Base-by-base conservation (phyloP, 2,329 filamentous ascomycete genomes). In the Sarocladiaceae sp. region DNA sequence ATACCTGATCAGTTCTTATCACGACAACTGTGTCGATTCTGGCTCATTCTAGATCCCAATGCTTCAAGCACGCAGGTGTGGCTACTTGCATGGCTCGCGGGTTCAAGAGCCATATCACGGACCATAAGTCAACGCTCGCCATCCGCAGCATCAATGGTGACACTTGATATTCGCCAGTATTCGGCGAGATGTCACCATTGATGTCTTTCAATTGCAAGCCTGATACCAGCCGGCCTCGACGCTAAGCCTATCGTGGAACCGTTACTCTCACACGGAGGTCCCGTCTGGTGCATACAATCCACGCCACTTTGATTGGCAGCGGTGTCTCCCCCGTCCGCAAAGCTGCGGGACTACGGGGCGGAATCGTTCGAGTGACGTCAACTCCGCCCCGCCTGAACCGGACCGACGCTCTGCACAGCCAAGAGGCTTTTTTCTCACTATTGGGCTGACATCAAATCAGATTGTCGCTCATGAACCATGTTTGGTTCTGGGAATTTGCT, bases 231-330 rank as follows among this genome's bases (percentile, higher is more conserved):
- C 12, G 33, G 18, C 33, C 33, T 17, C 18, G 20, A 23, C 37
- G 37, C 37, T 42, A 42, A 42, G 18, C 37, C 37, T 22, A 42
- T 42, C 37, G 15, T 6, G 37, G 37, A 42, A 42, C 37, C 37
- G 37, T 42, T 42, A 10, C 22, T 10, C 12, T 13, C 11, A 42
- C 23, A 42, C 37, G 37, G 17, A 22, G 37, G 22, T 20, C 12
- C 37, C 37, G 33, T 10, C 12, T 36, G 12, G n/a, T n/a, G 12
- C 33, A 8, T 36, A 8, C 7, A 36, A 8, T 36, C 5, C 6
- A 5, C 15, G 5, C 7, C 20, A 25, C 18, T 25, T 23, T 42
- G 37, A 42, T 42, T 42, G 37, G 37, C 8, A n/a, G 17, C 17
- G 15, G 15, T 10, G 17, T 17, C 22, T 25, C 13, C 37, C 18